Evolutionary conservation across 768 basidiomycete genomes (phyloP).

Genomic region (Kwoniella mangroviensis): DNA sequence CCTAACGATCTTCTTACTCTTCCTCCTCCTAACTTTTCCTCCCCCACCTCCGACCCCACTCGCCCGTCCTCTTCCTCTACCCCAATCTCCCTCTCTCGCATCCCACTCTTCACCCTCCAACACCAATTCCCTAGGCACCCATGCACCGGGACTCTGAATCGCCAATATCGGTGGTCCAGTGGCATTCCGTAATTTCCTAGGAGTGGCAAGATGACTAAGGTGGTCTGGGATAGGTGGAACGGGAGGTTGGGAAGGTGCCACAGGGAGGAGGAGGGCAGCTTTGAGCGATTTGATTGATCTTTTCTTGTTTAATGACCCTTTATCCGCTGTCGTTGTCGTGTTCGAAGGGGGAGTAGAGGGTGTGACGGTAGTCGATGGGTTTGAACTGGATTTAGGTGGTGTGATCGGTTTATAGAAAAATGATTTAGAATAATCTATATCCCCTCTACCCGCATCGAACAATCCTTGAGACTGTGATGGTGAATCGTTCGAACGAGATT

Average conservation of each 20-base stretch:
- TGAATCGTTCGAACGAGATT: conserved; percentile 1
- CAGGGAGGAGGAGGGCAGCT: conserved; percentile 41
- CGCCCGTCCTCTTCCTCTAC: conserved; percentile 21
- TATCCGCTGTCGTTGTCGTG: neutral
- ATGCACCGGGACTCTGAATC: conserved; percentile 53
- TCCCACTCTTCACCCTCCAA: conserved; percentile 58
- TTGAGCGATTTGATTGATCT: conserved; percentile 55
- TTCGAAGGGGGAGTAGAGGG: conserved; percentile 5
- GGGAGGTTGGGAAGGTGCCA: conserved; percentile 33
- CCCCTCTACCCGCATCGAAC: conserved; percentile 15
- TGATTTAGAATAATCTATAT: conserved; percentile 53
- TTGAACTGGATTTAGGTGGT: conserved; percentile 48
- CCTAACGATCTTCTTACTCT: conserved; percentile 23
- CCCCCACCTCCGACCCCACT: neutral
- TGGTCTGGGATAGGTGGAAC: conserved; percentile 36
- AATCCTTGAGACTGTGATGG: conserved; percentile 12
- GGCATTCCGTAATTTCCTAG: conserved; percentile 14
- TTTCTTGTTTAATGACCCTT: conserved; percentile 1
- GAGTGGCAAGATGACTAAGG: conserved; percentile 14
- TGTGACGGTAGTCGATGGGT: conserved; percentile 19
- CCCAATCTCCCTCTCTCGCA: conserved; percentile 44
- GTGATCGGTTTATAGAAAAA: conserved; percentile 57
- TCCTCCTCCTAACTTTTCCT: conserved; percentile 19
- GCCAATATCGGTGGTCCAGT: conserved; percentile 45
- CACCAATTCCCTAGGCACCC: conserved; percentile 49